Percentiles rank a stretch among this genome's conserved stretches.
Conservation (phyloP, 306 rosid genomes). For the Fagus crenata region DNA sequence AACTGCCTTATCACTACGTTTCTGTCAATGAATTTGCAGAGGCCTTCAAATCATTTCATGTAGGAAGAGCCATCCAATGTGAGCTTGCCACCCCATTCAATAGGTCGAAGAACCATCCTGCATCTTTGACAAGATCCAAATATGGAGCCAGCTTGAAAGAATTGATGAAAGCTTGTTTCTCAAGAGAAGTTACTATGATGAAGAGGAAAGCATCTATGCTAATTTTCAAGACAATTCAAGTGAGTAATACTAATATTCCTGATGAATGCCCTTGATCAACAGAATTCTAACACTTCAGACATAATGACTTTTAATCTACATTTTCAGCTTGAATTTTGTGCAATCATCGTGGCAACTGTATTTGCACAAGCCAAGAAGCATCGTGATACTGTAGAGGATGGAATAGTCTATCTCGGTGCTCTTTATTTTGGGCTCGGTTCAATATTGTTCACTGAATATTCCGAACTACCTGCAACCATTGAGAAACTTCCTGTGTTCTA, state of each 20-base stretch:
- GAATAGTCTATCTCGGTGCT: slow-evolving; percentile 14
- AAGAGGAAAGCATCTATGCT: slow-evolving; percentile 14
- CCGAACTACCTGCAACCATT: slow-evolving; percentile 18
- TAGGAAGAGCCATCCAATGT: slow-evolving; percentile 11
- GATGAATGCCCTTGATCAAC: background rate
- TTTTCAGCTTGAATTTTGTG: slow-evolving; percentile 18
- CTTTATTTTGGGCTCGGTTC: background rate
- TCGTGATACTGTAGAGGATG: slow-evolving; percentile 8
- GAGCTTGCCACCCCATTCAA: slow-evolving; percentile 32
- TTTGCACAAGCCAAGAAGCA: slow-evolving; percentile 14
- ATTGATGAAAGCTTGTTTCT: slow-evolving; percentile 27
- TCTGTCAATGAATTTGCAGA: slow-evolving; percentile 24
- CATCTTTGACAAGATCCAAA: slow-evolving; percentile 22
- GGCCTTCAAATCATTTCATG: slow-evolving; percentile 26
- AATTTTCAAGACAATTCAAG: slow-evolving; percentile 17
- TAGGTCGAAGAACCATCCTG: slow-evolving; percentile 29
- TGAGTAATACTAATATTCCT: background rate
- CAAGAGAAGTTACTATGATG: slow-evolving; percentile 19
- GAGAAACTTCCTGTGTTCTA: slow-evolving; percentile 30
- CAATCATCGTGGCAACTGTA: slow-evolving; percentile 1
- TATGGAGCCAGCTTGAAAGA: slow-evolving; percentile 20
- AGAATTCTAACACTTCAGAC: background rate
- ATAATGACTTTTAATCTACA: background rate
- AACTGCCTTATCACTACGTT: slow-evolving; percentile 18
- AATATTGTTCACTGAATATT: slow-evolving; percentile 17